Conservation (phyloP, 1,284 basidiomycete species). For the Mycosarcoma mackinlayi region DNA sequence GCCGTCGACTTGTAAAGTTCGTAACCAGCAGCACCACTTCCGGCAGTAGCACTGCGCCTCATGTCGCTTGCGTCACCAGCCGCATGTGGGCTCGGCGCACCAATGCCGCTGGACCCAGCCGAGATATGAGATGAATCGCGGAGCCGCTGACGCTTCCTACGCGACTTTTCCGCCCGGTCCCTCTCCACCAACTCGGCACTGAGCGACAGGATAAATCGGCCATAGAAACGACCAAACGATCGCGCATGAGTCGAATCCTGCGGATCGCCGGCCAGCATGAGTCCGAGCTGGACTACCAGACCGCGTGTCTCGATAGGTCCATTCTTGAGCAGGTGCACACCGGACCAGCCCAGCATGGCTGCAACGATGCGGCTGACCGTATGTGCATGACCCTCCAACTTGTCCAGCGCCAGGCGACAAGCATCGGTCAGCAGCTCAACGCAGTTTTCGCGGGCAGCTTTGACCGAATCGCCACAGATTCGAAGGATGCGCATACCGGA, state of each 20-base stretch:
- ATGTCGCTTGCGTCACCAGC: constrained; percentile 16
- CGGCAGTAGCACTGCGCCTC: constrained; percentile 4
- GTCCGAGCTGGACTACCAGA: constrained; percentile 43
- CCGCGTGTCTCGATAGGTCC: constrained; percentile 47
- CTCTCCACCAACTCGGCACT: constrained; percentile 47
- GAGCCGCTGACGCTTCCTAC: constrained; percentile 42
- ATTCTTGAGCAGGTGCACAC: constrained; percentile 48
- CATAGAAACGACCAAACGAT: constrained; percentile 47
- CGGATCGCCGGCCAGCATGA: constrained; percentile 45
- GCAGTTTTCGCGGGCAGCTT: constrained; percentile 41
- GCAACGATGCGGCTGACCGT: constrained; percentile 39
- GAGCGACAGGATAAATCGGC: constrained; percentile 48
- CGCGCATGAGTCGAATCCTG: constrained; percentile 33
- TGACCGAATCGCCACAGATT: constrained; percentile 37
- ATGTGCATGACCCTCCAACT: constrained; percentile 30
- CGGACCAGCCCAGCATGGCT: constrained; percentile 49
- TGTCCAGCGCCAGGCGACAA: constrained; percentile 35
- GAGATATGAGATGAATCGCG: constrained; percentile 41
- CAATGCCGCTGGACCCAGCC: constrained; percentile 22
- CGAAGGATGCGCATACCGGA: constrained; percentile 45
- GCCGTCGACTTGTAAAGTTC: constrained; percentile 9
- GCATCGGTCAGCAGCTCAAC: constrained; percentile 34
- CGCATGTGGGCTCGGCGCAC: constrained; percentile 19
- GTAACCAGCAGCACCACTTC: constrained; percentile 4
- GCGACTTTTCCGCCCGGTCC: constrained; percentile 42